Conservation (phyloP, 306 rosid species). For the Vachellia pachyceras region DNA sequence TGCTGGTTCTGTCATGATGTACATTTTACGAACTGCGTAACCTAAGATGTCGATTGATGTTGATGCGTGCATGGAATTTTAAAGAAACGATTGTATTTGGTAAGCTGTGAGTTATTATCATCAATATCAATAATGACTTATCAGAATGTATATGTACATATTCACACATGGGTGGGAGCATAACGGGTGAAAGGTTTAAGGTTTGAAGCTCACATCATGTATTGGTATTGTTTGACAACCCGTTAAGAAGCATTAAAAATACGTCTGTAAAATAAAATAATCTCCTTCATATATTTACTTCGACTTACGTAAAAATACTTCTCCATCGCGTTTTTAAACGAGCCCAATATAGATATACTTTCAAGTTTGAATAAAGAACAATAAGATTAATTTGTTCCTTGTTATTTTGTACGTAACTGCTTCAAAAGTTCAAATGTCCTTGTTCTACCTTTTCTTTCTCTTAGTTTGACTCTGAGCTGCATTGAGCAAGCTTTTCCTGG, state of each 20-base stretch:
- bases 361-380: background rate
- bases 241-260: too few species aligned
- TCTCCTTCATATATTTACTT: too few species aligned
- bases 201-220: background rate
- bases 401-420: background rate
- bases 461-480: background rate
- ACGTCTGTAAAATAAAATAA: too few species aligned
- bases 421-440: background rate
- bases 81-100: background rate
- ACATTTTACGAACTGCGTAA: background rate
- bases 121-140: too few species aligned
- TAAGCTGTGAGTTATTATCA: background rate
- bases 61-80: background rate
- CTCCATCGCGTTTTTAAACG: too few species aligned
- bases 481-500: background rate
- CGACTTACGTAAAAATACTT: too few species aligned
- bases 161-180: background rate
- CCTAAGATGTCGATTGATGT: background rate
- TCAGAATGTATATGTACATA: background rate
- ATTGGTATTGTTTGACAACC: too few species aligned
- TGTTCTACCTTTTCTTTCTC: background rate
- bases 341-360: background rate
- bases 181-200: background rate
- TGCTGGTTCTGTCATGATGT: background rate
- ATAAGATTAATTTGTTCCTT: background rate